Percentiles rank a stretch among this genome's conserved stretches.
These are phyloP conservation scores for Lolium perenne DNA, from an alignment of 176 grass and related monocot species.

Conservation along the genomic window DNA sequence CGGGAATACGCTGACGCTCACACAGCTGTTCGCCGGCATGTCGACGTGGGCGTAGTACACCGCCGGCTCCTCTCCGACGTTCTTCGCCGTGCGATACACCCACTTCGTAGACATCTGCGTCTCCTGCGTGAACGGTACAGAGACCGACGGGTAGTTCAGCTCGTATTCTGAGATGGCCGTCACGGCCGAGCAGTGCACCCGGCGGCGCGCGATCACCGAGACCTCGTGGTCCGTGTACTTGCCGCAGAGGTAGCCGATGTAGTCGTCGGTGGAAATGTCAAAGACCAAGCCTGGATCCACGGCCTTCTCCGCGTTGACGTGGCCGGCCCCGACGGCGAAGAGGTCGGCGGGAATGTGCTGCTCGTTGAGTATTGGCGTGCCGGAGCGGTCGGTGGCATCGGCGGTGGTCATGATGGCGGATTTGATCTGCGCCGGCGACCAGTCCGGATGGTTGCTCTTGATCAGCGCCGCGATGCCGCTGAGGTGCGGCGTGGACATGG, in stretches of 20 bases:
- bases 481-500: slow-evolving; percentile 68
- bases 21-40: not conserved
- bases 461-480: slow-evolving; percentile 49
- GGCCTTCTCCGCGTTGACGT: slow-evolving; percentile 5
- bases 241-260: slow-evolving; percentile 14
- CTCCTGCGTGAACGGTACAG: not conserved
- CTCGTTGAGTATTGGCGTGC: slow-evolving; percentile 41
- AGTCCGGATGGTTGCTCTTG: slow-evolving; percentile 54
- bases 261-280: not conserved
- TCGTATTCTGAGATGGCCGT: not conserved
- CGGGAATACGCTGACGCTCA: not conserved
- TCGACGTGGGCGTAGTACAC: not conserved
- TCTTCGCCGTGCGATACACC: not conserved
- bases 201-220: not conserved
- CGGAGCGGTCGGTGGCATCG: slow-evolving; percentile 16
- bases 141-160: slow-evolving; percentile 12
- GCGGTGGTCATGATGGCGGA: slow-evolving; percentile 72
- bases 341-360: not conserved
- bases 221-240: not conserved
- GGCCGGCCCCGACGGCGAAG: not conserved
- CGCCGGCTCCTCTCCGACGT: slow-evolving; percentile 2
- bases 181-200: not conserved
- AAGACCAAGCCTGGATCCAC: not conserved
- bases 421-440: slow-evolving; percentile 62
- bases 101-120: not conserved